These are phyloP conservation scores for Tolypocladium amazonense DNA, from an alignment of 2,329 filamentous ascomycete genomes.

Conservation along the genomic window DNA sequence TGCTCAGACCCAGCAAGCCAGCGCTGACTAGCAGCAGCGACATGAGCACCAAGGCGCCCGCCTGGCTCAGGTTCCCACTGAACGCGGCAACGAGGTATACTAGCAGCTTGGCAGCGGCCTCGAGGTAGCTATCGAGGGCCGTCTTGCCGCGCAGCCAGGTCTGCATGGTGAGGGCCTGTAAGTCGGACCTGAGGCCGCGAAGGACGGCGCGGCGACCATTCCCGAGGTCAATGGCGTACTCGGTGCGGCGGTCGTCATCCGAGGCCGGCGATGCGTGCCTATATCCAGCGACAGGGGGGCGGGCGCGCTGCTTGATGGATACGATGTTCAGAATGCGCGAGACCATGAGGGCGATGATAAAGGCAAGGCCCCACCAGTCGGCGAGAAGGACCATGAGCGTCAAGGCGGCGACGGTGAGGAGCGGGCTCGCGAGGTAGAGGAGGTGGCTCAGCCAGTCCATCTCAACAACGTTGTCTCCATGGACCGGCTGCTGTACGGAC, in stretches of 20 bases:
- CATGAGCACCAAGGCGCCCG: slow-evolving; percentile 40
- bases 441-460: slow-evolving; percentile 36
- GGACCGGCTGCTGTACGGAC: not conserved
- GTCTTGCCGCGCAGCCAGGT: slow-evolving; percentile 45
- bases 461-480: slow-evolving; percentile 9
- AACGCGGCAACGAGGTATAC: slow-evolving; percentile 47
- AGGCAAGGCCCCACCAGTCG: slow-evolving; percentile 41
- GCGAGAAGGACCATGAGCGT: slow-evolving; percentile 33
- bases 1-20: slow-evolving; percentile 42
- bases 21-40: slow-evolving; percentile 40
- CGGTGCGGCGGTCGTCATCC: slow-evolving; percentile 13
- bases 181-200: slow-evolving; percentile 41
- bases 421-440: slow-evolving; percentile 35
- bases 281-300: not conserved
- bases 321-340: slow-evolving; percentile 45
- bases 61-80: slow-evolving; percentile 43
- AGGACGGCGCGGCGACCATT: slow-evolving; percentile 40
- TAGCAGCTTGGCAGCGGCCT: slow-evolving; percentile 42
- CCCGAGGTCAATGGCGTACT: slow-evolving; percentile 43
- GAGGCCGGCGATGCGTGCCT: not conserved
- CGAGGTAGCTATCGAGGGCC: slow-evolving; percentile 37
- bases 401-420: slow-evolving; percentile 33
- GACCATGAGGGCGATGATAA: slow-evolving; percentile 37
- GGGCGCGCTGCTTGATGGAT: slow-evolving; percentile 41
- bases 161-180: slow-evolving; percentile 48